phyloP scores from a whole-genome alignment of 768 basidiomycete species.

The Collybia sp. region DNA sequence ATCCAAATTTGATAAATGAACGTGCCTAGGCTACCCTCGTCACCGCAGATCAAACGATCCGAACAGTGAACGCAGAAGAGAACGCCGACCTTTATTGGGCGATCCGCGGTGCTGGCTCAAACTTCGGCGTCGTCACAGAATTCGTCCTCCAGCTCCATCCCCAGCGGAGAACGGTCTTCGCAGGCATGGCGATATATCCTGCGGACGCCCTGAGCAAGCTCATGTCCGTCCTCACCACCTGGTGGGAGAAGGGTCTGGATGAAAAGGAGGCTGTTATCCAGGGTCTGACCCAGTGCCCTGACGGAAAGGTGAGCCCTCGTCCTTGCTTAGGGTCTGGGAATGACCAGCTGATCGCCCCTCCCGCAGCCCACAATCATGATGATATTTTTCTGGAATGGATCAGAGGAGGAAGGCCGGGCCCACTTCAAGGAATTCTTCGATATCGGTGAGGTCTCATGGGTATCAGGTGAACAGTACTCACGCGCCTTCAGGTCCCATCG shows the following conservation, averaged over 20 bases:
- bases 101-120: neutral
- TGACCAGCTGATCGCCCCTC: neutral
- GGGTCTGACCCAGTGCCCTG: neutral
- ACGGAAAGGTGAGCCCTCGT: neutral
- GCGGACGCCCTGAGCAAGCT: neutral
- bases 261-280: neutral
- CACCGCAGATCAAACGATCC: neutral
- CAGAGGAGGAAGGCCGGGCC: neutral
- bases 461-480: neutral
- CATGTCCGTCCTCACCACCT: too few species aligned
- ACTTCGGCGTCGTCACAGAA: too few species aligned
- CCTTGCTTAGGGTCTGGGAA: neutral
- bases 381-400: neutral
- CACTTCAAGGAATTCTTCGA: too few species aligned
- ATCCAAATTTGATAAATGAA: neutral
- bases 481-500: neutral
- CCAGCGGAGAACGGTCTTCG: neutral
- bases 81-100: neutral
- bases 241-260: neutral
- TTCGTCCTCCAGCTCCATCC: neutral
- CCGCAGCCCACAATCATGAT: neutral
- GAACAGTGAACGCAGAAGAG: neutral
- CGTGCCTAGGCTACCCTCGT: neutral
- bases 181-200: neutral
- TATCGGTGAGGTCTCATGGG: neutral